phyloP scores from a whole-genome alignment of 2,329 filamentous ascomycete species.

The Diaporthe nobilis region DNA sequence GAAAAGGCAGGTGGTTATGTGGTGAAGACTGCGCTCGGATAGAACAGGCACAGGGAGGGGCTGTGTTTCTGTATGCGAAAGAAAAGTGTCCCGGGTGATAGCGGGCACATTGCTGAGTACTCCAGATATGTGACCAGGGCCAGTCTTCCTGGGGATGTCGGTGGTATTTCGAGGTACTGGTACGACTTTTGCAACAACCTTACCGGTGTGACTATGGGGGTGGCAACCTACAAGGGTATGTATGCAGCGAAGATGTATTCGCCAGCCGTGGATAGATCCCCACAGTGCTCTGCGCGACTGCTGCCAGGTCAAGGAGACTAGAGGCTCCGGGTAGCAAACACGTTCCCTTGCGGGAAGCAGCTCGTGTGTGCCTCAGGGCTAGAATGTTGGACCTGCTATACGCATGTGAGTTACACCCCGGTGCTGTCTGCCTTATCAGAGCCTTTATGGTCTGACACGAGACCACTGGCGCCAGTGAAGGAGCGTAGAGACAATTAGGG shows the following conservation, averaged over 20 bases:
- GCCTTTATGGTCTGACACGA: not conserved
- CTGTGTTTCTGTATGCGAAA: constrained; percentile 29
- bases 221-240: constrained; percentile 34
- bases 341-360: constrained; percentile 17
- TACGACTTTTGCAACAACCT: constrained; percentile 29
- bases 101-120: constrained; percentile 26
- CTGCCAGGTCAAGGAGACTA: constrained; percentile 15
- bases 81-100: constrained; percentile 17
- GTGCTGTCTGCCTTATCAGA: constrained; percentile 11
- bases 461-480: not conserved
- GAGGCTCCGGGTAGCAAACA: constrained; percentile 8
- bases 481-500: not conserved
- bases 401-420: not conserved
- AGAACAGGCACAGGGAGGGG: constrained; percentile 18
- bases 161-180: constrained; percentile 32
- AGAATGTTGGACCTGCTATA: not conserved
- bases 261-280: constrained; percentile 24
- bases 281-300: constrained; percentile 28
- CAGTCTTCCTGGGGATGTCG: constrained; percentile 6
- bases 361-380: not conserved
- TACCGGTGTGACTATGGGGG: constrained; percentile 37
- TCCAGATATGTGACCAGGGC: constrained; percentile 24
- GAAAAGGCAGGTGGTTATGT: constrained; percentile 14
- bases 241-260: constrained; percentile 33
- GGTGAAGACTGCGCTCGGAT: constrained; percentile 30